Evolutionary conservation across 352 stramenopile species (phyloP).

Genomic region (Sclerospora graminicola): DNA sequence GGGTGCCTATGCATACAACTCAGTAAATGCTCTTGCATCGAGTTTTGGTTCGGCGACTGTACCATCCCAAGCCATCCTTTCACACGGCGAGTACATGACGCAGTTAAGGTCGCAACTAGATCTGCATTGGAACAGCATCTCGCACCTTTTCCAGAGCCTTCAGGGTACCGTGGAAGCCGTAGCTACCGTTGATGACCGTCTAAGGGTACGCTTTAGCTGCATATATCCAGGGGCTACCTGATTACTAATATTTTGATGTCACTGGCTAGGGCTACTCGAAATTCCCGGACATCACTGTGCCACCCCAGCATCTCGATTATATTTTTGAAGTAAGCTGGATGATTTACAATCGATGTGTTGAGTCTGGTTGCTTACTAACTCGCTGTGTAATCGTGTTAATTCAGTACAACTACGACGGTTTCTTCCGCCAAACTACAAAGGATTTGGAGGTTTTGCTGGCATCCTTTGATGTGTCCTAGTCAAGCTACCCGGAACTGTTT

Average conservation of each 20-base stretch:
- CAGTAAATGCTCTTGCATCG: constrained; percentile 70
- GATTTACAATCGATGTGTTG: neutral
- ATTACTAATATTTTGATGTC: constrained; percentile 4
- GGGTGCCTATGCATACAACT: constrained; percentile 69
- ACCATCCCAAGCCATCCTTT: constrained; percentile 64
- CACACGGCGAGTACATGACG: constrained; percentile 83
- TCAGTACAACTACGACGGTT: constrained; percentile 82
- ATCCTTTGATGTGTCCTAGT: constrained; percentile 31
- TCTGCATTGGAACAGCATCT: constrained; percentile 82
- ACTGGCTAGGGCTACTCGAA: constrained; percentile 51
- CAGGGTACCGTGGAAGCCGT: constrained; percentile 65
- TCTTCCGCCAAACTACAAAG: constrained; percentile 69
- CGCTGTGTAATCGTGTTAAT: constrained; percentile 5
- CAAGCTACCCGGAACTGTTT: constrained; percentile 8
- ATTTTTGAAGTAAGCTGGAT: constrained; percentile 70
- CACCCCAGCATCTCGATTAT: constrained; percentile 75
- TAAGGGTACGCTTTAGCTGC: constrained; percentile 35
- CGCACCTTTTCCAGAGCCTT: constrained; percentile 69
- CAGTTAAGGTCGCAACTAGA: constrained; percentile 77
- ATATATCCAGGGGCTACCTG: neutral
- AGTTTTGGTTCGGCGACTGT: constrained; percentile 43
- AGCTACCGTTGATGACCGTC: constrained; percentile 41
- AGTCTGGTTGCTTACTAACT: constrained; percentile 5
- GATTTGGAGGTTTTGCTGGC: constrained; percentile 55
- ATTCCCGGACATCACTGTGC: constrained; percentile 54